Percentiles rank a stretch among this genome's conserved stretches.
Evolutionary conservation across 176 grass and related monocot species (phyloP).

Genomic region (Oryza glumipatula): DNA sequence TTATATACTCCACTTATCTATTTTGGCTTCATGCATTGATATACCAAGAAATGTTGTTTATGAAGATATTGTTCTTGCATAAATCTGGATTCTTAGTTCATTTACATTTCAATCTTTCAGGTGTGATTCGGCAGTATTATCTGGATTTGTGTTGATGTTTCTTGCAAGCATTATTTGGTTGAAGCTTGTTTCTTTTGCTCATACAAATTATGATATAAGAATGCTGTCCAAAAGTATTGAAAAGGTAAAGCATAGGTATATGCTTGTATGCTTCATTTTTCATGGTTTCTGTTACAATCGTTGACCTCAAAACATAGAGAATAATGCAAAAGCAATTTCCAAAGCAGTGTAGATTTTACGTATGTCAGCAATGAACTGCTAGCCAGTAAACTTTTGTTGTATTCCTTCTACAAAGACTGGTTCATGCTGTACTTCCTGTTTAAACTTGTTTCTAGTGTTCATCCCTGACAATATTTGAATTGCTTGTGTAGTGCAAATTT

Average conservation of each 20-base stretch:
- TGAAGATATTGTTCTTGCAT: constrained; percentile 23
- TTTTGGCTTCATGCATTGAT: constrained; percentile 8
- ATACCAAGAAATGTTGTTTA: not conserved
- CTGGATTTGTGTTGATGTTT: constrained; percentile 85
- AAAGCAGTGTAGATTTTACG: not conserved
- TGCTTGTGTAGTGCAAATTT: constrained; percentile 20
- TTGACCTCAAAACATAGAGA: not conserved
- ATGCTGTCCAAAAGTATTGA: constrained; percentile 63
- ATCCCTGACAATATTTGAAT: not conserved
- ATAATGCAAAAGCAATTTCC: not conserved
- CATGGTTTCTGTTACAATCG: not conserved
- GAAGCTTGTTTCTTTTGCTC: constrained; percentile 96
- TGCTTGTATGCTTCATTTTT: constrained; percentile 1
- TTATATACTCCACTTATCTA: not conserved
- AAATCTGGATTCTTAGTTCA: constrained; percentile 23
- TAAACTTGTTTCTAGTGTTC: not conserved
- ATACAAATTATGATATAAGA: constrained; percentile 99
- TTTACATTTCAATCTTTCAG: constrained; percentile 50
- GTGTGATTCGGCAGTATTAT: constrained; percentile 91
- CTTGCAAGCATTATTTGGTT: constrained; percentile 86
- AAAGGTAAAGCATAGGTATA: constrained; percentile 58
- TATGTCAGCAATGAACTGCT: not conserved
- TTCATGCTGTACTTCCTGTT: not conserved
- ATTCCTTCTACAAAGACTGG: not conserved
- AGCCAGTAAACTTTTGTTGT: not conserved